Base-by-base conservation (phyloP, 345 rosid species). In the Psidium guajava region DNA sequence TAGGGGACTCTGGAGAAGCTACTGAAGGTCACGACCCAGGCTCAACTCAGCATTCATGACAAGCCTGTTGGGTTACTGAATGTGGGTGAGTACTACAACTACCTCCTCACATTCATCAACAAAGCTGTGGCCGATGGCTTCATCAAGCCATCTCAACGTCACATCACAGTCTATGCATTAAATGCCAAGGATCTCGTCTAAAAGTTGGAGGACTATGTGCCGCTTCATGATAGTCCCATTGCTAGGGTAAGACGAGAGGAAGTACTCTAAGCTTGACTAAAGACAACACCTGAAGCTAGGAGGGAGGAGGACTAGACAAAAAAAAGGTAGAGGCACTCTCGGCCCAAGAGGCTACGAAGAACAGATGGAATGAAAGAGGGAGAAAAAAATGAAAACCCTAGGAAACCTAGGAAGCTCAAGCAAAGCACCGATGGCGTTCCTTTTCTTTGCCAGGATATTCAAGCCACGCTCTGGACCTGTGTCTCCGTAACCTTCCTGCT, bases 61-160 rank as follows among this genome's bases (percentile, higher is more conserved):
- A 97, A 97, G 86, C 99, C 98, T 87, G 99, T 96, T 88, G 99
- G 99, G 83, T 94, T 96, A 90, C 93, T 96, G 27, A 95, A 96
- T 73, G 98, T 96, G 82, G 99, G 94, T 91, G 99, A 98, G 11
- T 96, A 95, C 88, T 96, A 96, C 88, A 91, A 95, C 92, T 90
- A 86, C 85, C 93, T 96, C 28, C 94, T 96, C 82, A 93, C 94
- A 44, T 92, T 94, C 93, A 93, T 96, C 54, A 98, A 96, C 91
- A 95, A 96, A 92, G 99, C 98, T 87, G 98, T 96, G 85, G 98
- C 94, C 86, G 98, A 97, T 89, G 99, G 99, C 88, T 97, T 97
- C 89, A 95, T 97, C 75, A 89, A 91, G 55, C 98, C 99, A 28
- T 94, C 94, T 58, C 97, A 96, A 86, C 93, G 99, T 51, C 90